A percentile compares a stretch with the other conserved stretches of the same genome.
These are phyloP conservation scores for Calycina herbarum DNA, from an alignment of 2,329 filamentous ascomycete genomes.

Conservation along the genomic window DNA sequence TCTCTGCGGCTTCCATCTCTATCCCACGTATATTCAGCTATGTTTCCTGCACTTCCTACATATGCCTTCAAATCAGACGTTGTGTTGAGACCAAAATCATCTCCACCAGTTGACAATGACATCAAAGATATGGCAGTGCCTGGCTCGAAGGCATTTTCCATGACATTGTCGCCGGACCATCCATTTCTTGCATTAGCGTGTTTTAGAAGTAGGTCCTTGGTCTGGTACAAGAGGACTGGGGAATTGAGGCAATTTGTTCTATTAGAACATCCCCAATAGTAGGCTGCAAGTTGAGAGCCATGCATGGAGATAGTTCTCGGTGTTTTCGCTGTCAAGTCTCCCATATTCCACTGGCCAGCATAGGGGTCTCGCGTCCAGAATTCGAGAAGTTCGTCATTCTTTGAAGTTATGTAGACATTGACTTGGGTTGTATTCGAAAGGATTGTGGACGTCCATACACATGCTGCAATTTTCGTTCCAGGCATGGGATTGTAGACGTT, in stretches of 20 bases:
- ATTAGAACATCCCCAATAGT: conserved; percentile 2
- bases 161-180: not conserved
- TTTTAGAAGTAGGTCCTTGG: not conserved
- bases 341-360: not conserved
- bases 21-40: not conserved
- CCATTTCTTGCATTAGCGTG: not conserved
- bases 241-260: not conserved
- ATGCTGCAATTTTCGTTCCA: not conserved
- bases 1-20: not conserved
- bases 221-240: not conserved
- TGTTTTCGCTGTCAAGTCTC: not conserved
- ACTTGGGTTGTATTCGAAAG: not conserved
- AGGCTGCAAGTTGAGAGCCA: not conserved
- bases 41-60: not conserved
- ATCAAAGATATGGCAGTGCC: not conserved
- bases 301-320: not conserved
- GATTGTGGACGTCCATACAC: not conserved
- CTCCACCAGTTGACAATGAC: not conserved
- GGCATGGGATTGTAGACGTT: not conserved
- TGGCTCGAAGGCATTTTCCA: not conserved
- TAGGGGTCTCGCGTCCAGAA: not conserved
- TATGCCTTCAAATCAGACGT: not conserved
- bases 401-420: not conserved
- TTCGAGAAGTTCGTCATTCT: not conserved
- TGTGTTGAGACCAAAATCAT: not conserved